These are phyloP conservation scores for Tulasnella sp. DNA, from an alignment of 768 basidiomycete genomes.

Conservation along the genomic window DNA sequence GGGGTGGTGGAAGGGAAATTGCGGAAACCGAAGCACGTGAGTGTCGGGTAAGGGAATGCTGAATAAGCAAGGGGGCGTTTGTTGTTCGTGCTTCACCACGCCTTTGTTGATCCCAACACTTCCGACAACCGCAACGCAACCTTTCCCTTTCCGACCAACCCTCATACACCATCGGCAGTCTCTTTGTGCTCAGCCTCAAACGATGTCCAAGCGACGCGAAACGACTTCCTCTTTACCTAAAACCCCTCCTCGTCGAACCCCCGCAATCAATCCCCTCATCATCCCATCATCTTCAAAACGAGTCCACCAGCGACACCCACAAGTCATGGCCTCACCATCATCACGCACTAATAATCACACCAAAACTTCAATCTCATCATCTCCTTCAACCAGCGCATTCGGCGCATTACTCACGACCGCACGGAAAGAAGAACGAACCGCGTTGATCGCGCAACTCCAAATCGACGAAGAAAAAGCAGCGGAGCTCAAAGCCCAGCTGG, in stretches of 20 bases:
- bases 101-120: neutral
- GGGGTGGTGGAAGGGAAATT: neutral
- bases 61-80: neutral
- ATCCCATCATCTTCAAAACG: neutral
- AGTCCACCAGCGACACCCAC: neutral
- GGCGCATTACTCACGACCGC: neutral
- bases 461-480: conserved; percentile 3
- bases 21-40: neutral
- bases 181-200: neutral
- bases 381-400: neutral
- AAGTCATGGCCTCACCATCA: neutral
- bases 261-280: neutral
- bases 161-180: neutral
- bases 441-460: neutral
- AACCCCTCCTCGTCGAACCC: neutral
- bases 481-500: neutral
- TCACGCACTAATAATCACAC: neutral
- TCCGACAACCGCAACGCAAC: neutral
- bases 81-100: neutral
- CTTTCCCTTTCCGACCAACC: neutral
- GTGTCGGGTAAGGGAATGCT: neutral
- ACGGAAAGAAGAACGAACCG: neutral
- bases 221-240: neutral
- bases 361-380: no score
- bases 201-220: neutral